phyloP scores from a whole-genome alignment of 768 basidiomycete species.

The Hydnomerulius pinastri region DNA sequence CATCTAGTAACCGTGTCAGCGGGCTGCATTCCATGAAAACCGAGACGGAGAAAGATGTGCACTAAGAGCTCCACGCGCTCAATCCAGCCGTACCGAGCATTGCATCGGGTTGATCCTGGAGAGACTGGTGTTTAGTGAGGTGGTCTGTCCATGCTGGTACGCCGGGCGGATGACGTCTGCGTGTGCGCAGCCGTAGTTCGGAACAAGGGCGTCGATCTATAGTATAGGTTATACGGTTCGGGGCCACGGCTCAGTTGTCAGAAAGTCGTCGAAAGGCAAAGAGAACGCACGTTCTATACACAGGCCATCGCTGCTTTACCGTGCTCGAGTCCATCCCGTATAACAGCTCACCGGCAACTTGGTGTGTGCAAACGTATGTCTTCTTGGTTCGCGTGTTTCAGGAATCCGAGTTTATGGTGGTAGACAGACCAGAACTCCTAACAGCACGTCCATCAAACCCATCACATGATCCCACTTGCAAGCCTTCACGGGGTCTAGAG shows the following conservation, averaged over 20 bases:
- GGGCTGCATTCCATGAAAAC: too few species aligned
- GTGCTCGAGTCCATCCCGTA: slow-evolving; percentile 44
- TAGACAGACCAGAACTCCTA: slow-evolving; percentile 53
- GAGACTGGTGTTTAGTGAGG: slow-evolving; percentile 35
- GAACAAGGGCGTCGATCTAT: slow-evolving; percentile 51
- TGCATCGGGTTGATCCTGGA: slow-evolving; percentile 39
- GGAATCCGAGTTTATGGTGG: slow-evolving; percentile 36
- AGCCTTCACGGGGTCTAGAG: too few species aligned
- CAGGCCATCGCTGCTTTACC: slow-evolving; percentile 35
- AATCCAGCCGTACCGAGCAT: slow-evolving; percentile 44
- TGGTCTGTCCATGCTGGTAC: slow-evolving; percentile 49
- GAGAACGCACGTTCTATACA: slow-evolving; percentile 39
- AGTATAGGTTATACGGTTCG: not conserved
- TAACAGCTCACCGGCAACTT: slow-evolving; percentile 47
- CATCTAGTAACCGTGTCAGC: slow-evolving; percentile 35
- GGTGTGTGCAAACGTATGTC: slow-evolving; percentile 49
- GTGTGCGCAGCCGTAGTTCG: slow-evolving; percentile 44
- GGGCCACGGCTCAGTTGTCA: not conserved
- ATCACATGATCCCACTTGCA: too few species aligned
- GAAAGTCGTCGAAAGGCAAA: not conserved
- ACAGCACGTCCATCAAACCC: not conserved
- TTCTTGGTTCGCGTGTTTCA: slow-evolving; percentile 33
- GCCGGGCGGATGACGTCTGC: slow-evolving; percentile 41
- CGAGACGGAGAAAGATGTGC: slow-evolving; percentile 27
- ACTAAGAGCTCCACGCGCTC: slow-evolving; percentile 48